Conservation (phyloP, 176 grass and related monocot species). For the Poa pratensis region DNA sequence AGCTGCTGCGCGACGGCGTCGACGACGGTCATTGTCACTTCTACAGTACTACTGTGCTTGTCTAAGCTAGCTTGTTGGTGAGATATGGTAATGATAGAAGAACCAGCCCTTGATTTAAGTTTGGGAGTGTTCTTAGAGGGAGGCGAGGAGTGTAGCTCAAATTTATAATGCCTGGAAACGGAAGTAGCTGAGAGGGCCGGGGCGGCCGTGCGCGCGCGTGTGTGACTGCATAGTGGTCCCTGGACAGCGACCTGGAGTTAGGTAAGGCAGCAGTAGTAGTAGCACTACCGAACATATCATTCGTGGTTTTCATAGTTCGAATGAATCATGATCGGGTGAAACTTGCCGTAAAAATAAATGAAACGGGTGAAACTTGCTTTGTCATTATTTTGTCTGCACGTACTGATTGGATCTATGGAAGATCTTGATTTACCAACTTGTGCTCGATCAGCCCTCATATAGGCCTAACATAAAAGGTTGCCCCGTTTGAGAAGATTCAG, state of each 20-base stretch:
- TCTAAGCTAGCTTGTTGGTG: background rate
- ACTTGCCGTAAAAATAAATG: background rate
- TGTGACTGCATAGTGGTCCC: background rate
- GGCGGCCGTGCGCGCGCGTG: background rate
- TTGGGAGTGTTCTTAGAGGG: constrained; percentile 44
- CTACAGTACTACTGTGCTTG: background rate
- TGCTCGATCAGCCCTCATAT: no score
- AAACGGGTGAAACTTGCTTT: background rate
- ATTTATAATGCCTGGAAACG: constrained; percentile 44
- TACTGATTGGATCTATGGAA: background rate
- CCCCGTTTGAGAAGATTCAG: no score
- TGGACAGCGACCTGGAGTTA: constrained; percentile 49
- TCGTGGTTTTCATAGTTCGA: background rate
- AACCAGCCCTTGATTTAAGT: background rate
- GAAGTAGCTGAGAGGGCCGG: constrained; percentile 25
- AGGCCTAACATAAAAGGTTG: no score
- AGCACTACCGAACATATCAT: background rate
- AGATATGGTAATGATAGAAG: background rate
- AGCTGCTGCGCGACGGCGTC: constrained; percentile 16
- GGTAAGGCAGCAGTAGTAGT: constrained; percentile 34
- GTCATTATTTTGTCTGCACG: background rate
- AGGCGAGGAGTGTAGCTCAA: background rate
- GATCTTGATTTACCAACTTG: background rate
- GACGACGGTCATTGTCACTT: constrained; percentile 38
- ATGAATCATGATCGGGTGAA: constrained; percentile 6